Evolutionary conservation across 306 rosid genomes (phyloP).

Genomic region (Arachis hypogaea): DNA sequence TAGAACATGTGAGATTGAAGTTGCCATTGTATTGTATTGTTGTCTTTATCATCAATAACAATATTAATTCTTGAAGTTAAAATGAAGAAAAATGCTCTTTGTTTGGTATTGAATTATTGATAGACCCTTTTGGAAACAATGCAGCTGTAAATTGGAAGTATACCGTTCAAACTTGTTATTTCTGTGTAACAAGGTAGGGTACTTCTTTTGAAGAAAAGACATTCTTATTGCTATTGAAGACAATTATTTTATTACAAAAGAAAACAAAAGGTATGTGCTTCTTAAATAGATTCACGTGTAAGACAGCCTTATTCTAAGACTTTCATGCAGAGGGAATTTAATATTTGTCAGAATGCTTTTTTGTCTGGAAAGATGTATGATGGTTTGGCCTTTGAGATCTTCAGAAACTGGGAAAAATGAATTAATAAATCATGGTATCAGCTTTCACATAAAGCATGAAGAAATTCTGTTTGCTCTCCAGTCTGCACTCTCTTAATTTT

Average conservation of each 20-base stretch:
- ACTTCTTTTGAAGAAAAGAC: slow-evolving; percentile 15
- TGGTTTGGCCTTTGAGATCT: slow-evolving; percentile 20
- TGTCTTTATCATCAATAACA: neutral
- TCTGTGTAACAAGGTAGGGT: neutral
- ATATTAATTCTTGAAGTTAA: neutral
- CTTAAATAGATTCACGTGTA: slow-evolving; percentile 34
- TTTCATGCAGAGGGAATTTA: slow-evolving; percentile 1
- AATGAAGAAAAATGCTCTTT: slow-evolving; percentile 22
- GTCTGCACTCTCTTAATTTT: too few species aligned
- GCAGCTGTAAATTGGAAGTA: neutral
- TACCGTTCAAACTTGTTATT: slow-evolving; percentile 18
- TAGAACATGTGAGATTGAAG: slow-evolving; percentile 21
- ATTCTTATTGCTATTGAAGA: neutral
- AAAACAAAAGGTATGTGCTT: neutral
- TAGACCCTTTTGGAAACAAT: neutral
- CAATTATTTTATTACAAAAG: neutral
- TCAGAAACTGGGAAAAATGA: slow-evolving; percentile 14
- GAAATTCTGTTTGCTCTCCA: neutral
- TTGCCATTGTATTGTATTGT: slow-evolving; percentile 36
- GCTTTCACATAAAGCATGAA: slow-evolving; percentile 25
- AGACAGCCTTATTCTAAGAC: slow-evolving; percentile 43
- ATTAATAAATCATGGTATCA: neutral
- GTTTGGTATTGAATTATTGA: neutral
- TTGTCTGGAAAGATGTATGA: slow-evolving; percentile 19
- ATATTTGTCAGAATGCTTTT: slow-evolving; percentile 29